Evolutionary conservation across 2,329 filamentous ascomycete species (phyloP), one percentile per base, ranked within the genome.

Genomic region (Cordyceps tenuipes): DNA sequence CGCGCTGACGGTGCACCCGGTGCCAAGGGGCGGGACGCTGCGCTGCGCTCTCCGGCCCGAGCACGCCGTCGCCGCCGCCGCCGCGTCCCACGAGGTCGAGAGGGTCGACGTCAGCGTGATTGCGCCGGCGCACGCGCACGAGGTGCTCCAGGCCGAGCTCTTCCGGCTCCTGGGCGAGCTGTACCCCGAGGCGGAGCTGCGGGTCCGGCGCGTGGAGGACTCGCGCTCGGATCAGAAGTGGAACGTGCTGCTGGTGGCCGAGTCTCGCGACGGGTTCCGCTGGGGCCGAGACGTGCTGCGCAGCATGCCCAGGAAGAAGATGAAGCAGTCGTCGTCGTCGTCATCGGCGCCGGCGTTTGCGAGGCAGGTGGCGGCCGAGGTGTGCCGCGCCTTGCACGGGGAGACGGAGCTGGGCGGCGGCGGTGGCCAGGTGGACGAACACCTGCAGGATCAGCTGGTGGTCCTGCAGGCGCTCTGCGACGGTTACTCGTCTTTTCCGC

Each of bases 371-470:
- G 75, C 80, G 6, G 68, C 70, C 29, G 73, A 71, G n/a, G 69
- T 85, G 3, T 76, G 77, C 47, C 70, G 69, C 51, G 73, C 75
- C 3, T 70, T 85, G 21, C 72, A 73, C 58, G 68, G 72, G 2
- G 81, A 84, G 64, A 69, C 81, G 0, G 66, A 67, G 8, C 65
- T 71, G 1, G 72, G 75, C 2, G 77, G 23, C 23, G 23, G 23
- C 23, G 23, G 23, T 4, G 23, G 81, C 0, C 73, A 77, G 2
- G 78, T 83, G 7, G 84, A 87, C 63, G 75, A 80, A 64, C 77
- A 79, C 66, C 72, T 86, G 15, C 82, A 86, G 69, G 84, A 86
- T 68, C 84, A 87, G 68, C 65, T 87, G 26, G 72, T 86, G 3
- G 73, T 83, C 19, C 84, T 85, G 65, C 83, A 87, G 68, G 80